Base-by-base conservation (phyloP, 2,329 filamentous ascomycete genomes). In the Pseudopyricularia javanii region DNA sequence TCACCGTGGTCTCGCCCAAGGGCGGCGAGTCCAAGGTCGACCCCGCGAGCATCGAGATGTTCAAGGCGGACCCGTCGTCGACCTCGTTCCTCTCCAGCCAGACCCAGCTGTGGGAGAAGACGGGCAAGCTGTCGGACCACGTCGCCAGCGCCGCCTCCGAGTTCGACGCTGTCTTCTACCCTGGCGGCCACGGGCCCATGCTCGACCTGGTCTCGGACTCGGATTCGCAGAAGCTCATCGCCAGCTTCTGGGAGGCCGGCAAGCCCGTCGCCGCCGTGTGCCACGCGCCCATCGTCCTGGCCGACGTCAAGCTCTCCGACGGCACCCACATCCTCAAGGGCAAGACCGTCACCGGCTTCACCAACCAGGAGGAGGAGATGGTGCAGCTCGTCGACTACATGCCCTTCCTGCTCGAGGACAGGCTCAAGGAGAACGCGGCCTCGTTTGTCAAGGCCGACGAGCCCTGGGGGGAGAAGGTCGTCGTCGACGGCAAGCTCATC, bases 251-350 rank as follows among this genome's bases (percentile, higher is more conserved):
- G 60, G 68, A 70, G 37, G 72, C 74, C 3, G 77, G 74, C 56
- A 86, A 86, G 71, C 71, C 80, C 53, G 75, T 87, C 14, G 70
- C 79, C 0, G 80, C 83, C 3, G 82, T 88, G 47, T 87, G 84
- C 70, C 84, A 88, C 66, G 84, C 82, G 6, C 80, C 83, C 2
- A 78, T 77, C 3, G 84, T 76, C 12, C 70, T 88, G 15, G 71
- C 75, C 49, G 74, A 82, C 58, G 82, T 78, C 34, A 77, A 74
- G 59, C 61, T 73, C 20, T 57, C 67, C 5, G 68, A 74, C 55
- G 80, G 79, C 33, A 68, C 71, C 56, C 70, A 72, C 50, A 66
- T 86, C 9, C 64, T 86, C 37, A 66, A 72, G 50, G 80, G 76
- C 47, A 74, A 74, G 61, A 67, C 73, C 47, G 78, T 81, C 24